Evolutionary conservation across 1,284 basidiomycete species (phyloP), one percentile per base, ranked within the genome.

Genomic region (Athelia sp.): DNA sequence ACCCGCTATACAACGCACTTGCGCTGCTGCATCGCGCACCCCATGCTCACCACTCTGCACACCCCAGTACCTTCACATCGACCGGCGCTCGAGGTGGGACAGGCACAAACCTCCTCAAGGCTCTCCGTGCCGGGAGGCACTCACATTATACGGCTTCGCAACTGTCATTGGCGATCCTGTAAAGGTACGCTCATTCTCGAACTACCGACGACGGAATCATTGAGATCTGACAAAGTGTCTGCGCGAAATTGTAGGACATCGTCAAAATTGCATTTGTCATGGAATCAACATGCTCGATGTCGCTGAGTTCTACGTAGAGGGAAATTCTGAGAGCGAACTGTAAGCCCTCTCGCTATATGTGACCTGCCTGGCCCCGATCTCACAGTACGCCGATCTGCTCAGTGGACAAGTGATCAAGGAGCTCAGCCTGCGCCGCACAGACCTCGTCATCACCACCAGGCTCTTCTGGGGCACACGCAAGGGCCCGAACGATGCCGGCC

Each of bases 401-500:
- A 89, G 87, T 74, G 89, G 88, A 10, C 81, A 84, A 45, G 88
- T 84, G 11, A 81, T 93, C 62, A 81, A 79, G 61, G 86, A 90
- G 62, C 78, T 90, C 29, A 79, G 81, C 19, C 74, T 87, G 59
- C 78, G 84, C 45, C 76, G 90, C 43, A 75, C 77, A 13, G 87
- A 91, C 58, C 68, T 90, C 24, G 76, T 93, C 52, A 73, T 93
- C 58, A 82, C 85, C 23, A 89, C 87, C 50, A 87, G 86, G 65
- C 53, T 82, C 21, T 82, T 77, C 68, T 81, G 77, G 74, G 79
- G 79, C 10, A 53, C 69, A 3, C 65, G 78, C 38, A 68, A 70
- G 31, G 82, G 82, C 35, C 83, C 80, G 2, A 86, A 87, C 56
- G 77, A 72, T 38, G 67, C 66, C 31, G 85, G 85, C 22, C 69